Base-by-base conservation (phyloP, 2,329 filamentous ascomycete genomes). In the Curvularia eragrostidis region DNA sequence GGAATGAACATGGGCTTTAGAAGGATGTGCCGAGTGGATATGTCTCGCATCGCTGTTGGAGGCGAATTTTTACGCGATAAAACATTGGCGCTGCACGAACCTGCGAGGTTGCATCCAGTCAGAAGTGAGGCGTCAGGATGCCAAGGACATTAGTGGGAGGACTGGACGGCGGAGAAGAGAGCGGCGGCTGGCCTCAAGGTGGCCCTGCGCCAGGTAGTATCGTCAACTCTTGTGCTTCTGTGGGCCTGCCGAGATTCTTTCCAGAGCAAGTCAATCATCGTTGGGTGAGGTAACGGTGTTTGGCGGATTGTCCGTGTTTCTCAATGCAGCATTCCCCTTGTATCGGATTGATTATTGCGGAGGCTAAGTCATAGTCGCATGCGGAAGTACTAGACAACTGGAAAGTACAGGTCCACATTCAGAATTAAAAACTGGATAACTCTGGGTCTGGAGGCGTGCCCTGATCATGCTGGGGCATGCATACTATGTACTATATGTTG, bases 121-220 rank as follows among this genome's bases (percentile, higher is more conserved):
- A 51, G 52, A 54, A 57, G 54, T 57, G 54, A 57, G 54, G 54
- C 53, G 36, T n/a, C 32, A 28, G 50, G 18, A 34, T 34, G 44
- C 50, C 23, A 48, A 53, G 51, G 30, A 21, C 21, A 28, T 18
- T 34, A 41, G 30, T 36, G 41, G 24, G 23, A 32, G 21, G 28
- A 19, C 2, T 32, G 10, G 41, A 44, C 21, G 21, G 12, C 18
- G 34, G 32, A 30, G 48, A 19, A 28, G 46, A 48, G 32, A 44
- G 48, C 47, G 5, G 34, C 41, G 39, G 49, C 39, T 44, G 49
- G 8, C 21, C 28, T 43, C 41, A 34, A n/a, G 18, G 13, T 39
- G 43, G 41, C 36, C 54, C 38, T 23, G 32, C 43, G 19, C 36
- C n/a, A 15, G 36, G 32, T 43, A 44, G 46, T 15, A 48, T n/a